Conservation (phyloP, 352 stramenopile species). For the Globisporangium okanoganense region DNA sequence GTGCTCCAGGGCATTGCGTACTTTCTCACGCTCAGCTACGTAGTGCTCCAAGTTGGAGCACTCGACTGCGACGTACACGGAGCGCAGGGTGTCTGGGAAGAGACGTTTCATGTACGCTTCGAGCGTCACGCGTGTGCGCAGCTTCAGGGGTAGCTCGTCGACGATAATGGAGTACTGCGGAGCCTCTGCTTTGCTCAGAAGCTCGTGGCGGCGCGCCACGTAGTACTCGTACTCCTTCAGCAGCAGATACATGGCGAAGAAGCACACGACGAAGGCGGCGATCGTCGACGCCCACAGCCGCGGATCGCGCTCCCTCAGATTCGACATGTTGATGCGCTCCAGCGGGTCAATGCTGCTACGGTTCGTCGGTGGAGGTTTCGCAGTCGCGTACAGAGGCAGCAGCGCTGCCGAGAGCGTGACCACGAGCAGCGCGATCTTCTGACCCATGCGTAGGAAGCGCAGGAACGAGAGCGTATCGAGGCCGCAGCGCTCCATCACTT, state of each 20-base stretch:
- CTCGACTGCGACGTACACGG: conserved; percentile 70
- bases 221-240: conserved; percentile 66
- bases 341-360: conserved; percentile 39
- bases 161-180: conserved; percentile 77
- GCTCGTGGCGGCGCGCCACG: conserved; percentile 48
- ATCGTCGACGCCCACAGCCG: conserved; percentile 61
- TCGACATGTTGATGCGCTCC: conserved; percentile 72
- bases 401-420: conserved; percentile 51
- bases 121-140: conserved; percentile 57
- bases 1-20: conserved; percentile 48
- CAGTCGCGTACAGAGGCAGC: conserved; percentile 72
- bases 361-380: conserved; percentile 18
- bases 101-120: conserved; percentile 69
- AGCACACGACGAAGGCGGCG: conserved; percentile 49
- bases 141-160: conserved; percentile 54
- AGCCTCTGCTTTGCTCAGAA: conserved; percentile 46
- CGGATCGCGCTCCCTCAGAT: conserved; percentile 42
- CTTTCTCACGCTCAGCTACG: conserved; percentile 44
- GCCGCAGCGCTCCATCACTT: conserved; percentile 65
- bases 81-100: conserved; percentile 56
- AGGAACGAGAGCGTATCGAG: conserved; percentile 75
- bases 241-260: conserved; percentile 55
- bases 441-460: conserved; percentile 62
- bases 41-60: conserved; percentile 51
- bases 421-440: conserved; percentile 60